A percentile compares a stretch with the other conserved stretches of the same genome.
Evolutionary conservation across 75 land plant genomes (phyloP).

Genomic region (Pinus albicaulis): DNA sequence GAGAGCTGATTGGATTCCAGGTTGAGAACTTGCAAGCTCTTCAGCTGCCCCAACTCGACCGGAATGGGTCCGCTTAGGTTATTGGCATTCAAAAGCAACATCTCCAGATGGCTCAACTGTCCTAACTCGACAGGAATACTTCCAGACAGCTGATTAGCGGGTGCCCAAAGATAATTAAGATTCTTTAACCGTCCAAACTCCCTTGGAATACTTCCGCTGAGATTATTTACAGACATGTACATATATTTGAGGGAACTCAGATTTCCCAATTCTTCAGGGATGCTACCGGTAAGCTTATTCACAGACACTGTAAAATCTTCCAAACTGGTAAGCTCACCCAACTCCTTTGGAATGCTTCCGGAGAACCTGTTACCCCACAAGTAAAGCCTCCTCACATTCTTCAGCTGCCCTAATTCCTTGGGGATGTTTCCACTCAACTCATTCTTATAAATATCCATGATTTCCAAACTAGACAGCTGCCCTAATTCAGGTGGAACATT

Average conservation of each 20-base stretch:
- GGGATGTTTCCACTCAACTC: constrained; percentile 22
- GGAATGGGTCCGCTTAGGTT: background rate
- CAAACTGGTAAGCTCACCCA: background rate
- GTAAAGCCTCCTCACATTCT: background rate
- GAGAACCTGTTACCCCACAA: background rate
- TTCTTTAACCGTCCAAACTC: too few relatives aligned
- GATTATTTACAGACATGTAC: constrained; percentile 8
- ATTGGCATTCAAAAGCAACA: constrained; percentile 6
- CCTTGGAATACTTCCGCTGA: constrained; percentile 7
- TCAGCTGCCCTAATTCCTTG: constrained; percentile 5
- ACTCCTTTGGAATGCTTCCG: constrained; percentile 3
- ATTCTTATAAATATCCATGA: constrained; percentile 4
- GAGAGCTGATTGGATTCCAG: constrained; percentile 7
- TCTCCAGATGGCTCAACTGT: background rate
- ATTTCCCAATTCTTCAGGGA: too few relatives aligned
- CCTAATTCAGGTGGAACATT: constrained; percentile 11
- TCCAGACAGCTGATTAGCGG: too few relatives aligned
- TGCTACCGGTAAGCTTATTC: too few relatives aligned
- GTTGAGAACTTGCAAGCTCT: background rate
- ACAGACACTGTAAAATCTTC: too few relatives aligned
- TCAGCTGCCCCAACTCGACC: background rate
- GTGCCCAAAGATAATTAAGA: too few relatives aligned
- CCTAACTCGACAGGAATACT: constrained; percentile 8
- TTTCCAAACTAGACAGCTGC: background rate
- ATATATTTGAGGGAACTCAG: too few relatives aligned